These are phyloP conservation scores for Penicillium longicatenatum DNA, from an alignment of 495 filamentous ascomycete species.

Conservation along the genomic window DNA sequence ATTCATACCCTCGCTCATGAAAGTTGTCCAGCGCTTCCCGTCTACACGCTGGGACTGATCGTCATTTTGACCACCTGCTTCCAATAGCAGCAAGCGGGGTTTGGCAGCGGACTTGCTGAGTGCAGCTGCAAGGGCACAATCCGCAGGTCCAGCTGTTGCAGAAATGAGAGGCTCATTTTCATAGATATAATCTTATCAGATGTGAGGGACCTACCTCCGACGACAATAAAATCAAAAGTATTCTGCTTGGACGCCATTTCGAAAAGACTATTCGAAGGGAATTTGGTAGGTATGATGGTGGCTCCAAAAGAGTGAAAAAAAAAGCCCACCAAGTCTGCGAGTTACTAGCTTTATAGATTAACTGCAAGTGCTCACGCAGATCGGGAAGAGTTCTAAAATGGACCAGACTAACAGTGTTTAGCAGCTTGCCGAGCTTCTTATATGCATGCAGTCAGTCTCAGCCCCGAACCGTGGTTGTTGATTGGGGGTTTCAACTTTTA, in stretches of 20 bases:
- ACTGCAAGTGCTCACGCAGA: too few species aligned
- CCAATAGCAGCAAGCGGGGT: slow-evolving; percentile 57
- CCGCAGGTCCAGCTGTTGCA: slow-evolving; percentile 56
- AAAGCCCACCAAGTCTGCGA: neutral
- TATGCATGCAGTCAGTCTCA: neutral
- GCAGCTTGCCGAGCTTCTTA: neutral
- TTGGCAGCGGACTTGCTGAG: slow-evolving; percentile 47
- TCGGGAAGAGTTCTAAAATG: neutral
- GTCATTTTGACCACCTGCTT: slow-evolving; percentile 55
- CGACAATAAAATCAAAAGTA: slow-evolving; percentile 55
- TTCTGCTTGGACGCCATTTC: neutral
- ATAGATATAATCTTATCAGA: neutral
- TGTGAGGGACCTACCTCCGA: slow-evolving; percentile 46
- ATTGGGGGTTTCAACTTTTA: neutral
- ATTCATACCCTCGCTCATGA: slow-evolving; percentile 50
- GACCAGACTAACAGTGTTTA: neutral
- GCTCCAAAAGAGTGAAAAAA: neutral
- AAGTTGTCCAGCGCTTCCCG: slow-evolving; percentile 55
- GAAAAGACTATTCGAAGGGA: neutral
- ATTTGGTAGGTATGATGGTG: neutral
- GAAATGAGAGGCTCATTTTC: neutral
- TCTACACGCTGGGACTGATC: slow-evolving; percentile 48
- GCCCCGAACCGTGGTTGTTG: neutral
- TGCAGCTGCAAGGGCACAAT: slow-evolving; percentile 48
- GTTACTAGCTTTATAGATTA: neutral